These are phyloP conservation scores for Pseudonitzschia delicatissima DNA, from an alignment of 108 stramenopile species.

Conservation along the genomic window DNA sequence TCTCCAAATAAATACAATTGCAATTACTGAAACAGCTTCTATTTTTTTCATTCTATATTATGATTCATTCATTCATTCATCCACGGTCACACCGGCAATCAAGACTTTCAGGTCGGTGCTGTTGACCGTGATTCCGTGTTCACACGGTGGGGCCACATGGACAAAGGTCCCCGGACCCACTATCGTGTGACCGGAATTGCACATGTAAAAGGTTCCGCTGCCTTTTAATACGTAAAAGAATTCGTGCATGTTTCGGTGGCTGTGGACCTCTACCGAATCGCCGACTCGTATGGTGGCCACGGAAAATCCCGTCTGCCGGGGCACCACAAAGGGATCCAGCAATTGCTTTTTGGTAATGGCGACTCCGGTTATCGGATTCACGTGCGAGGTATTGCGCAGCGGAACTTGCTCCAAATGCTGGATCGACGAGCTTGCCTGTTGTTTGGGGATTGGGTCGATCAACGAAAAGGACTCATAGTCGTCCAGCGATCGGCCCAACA, in stretches of 20 bases:
- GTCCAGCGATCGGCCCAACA: too few species aligned
- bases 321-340: conserved; percentile 42
- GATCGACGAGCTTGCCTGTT: too few species aligned
- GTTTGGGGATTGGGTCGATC: too few species aligned
- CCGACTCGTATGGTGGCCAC: conserved; percentile 40
- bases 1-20: too few species aligned
- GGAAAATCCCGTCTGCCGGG: conserved; percentile 34
- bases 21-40: too few species aligned
- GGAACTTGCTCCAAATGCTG: neutral
- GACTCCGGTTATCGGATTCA: neutral
- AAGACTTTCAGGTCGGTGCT: conserved; percentile 23
- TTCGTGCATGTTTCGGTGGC: conserved; percentile 45
- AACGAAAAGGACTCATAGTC: too few species aligned
- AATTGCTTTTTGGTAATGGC: conserved; percentile 43
- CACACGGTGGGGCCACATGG: conserved; percentile 31
- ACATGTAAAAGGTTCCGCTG: conserved; percentile 21
- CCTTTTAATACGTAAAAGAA: conserved; percentile 51
- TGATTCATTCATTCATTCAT: neutral
- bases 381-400: conserved; percentile 10
- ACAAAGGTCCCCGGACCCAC: conserved; percentile 35
- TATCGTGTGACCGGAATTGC: conserved; percentile 10
- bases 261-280: conserved; percentile 29
- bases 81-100: conserved; percentile 32
- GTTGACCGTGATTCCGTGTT: conserved; percentile 26
- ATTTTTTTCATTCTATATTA: too few species aligned